Evolutionary conservation across 2,329 filamentous ascomycete genomes (phyloP).

Genomic region (Fusarium haematococcum): DNA sequence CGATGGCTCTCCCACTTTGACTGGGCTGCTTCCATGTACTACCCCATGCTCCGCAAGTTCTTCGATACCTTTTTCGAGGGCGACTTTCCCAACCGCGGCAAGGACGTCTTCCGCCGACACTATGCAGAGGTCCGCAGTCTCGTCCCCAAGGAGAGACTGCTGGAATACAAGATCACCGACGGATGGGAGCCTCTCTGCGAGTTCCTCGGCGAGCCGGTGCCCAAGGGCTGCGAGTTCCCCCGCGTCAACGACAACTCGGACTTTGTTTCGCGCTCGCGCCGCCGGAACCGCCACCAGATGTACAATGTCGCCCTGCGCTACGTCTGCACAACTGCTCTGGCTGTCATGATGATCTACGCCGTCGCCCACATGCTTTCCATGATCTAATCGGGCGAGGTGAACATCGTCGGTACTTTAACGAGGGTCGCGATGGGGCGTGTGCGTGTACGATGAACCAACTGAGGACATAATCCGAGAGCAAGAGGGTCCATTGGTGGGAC

Average conservation of each 20-base stretch:
- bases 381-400: constrained; percentile 2
- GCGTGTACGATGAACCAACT: not conserved
- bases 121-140: constrained; percentile 50
- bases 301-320: constrained; percentile 49
- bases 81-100: constrained; percentile 74
- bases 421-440: not conserved
- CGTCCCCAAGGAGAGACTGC: constrained; percentile 46
- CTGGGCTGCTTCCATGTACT: constrained; percentile 56
- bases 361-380: constrained; percentile 12
- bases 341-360: constrained; percentile 20
- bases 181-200: constrained; percentile 54
- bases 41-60: constrained; percentile 77
- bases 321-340: constrained; percentile 28
- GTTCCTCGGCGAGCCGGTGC: constrained; percentile 47
- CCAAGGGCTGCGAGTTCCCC: constrained; percentile 50
- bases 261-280: constrained; percentile 49
- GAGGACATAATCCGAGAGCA: not conserved
- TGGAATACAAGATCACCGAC: constrained; percentile 51
- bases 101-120: constrained; percentile 66
- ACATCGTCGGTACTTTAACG: not conserved
- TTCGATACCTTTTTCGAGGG: constrained; percentile 76
- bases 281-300: constrained; percentile 51
- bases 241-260: constrained; percentile 52
- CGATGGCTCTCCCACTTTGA: constrained; percentile 61
- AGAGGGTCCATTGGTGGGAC: not conserved